Evolutionary conservation across 352 stramenopile species (phyloP), one percentile per base, ranked within the genome.

Genomic region (Saprolegnia diclina): DNA sequence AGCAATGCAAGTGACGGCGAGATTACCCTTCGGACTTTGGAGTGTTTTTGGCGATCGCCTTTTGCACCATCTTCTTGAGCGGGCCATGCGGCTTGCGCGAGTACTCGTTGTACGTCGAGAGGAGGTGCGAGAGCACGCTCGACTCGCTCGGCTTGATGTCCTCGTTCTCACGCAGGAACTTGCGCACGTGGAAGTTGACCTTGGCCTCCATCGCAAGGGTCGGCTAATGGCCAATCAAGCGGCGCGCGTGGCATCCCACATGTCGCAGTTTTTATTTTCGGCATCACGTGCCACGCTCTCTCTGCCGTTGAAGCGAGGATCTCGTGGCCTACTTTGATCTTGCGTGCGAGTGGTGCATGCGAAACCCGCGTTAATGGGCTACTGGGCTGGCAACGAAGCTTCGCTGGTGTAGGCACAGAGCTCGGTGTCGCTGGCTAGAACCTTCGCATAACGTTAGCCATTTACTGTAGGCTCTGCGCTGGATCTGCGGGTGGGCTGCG

Each of bases 181-280:
- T 83, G 6, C 85, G 83, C 76, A 93, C 85, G 69, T 93, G 85
- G 79, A 95, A 95, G 61, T 77, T 88, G 70, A 95, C 81, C 71
- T 95, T 95, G 42, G 82, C 80, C 75, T 95, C 83, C 87, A 94
- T 94, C 13, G 4, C 24, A 24, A 35, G 11, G 4, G 35, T 19
- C 19, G 11, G 52, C 13, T 40, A 16, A 14, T 16, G 13, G 52
- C 52, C 52, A 59, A 59, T 59, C 13, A 59, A 59, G 35, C 13
- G 52, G 11, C n/a, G 1, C 13, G 19, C 19, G 24, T n/a, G 52
- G 52, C 52, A 35, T 59, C 11, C 52, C 52, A 59, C 52, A 16
- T 42, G 19, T 59, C 24, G 16, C 52, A 54, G 35, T 4, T 59
- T n/a, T 59, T 48, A 11, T 48, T 48, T n/a, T 48, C 42, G 42